Evolutionary conservation across 192 early-diverging fungal genomes (phyloP).

Genomic region (Tieghemiomyces parasiticus): DNA sequence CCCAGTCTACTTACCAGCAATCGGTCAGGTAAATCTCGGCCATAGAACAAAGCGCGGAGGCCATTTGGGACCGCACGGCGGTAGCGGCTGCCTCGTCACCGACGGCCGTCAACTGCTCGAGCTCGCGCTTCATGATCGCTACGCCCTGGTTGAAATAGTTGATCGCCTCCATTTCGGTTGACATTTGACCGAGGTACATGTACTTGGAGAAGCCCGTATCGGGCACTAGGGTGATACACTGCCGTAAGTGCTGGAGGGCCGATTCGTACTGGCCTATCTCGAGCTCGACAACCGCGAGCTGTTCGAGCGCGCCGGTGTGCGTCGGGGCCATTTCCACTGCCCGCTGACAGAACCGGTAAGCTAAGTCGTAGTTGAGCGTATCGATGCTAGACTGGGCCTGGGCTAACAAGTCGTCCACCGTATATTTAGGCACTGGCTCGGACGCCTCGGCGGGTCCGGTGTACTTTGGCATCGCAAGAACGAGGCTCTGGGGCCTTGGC

Average conservation of each 20-base stretch:
- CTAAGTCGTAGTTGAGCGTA: conserved; percentile 55
- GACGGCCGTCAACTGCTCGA: conserved; percentile 20
- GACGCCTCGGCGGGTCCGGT: no score
- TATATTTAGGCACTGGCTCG: conserved; percentile 24
- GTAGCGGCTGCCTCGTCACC: conserved; percentile 19
- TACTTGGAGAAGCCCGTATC: conserved; percentile 58
- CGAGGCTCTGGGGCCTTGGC: no score
- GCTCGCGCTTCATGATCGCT: conserved; percentile 41
- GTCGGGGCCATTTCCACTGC: conserved; percentile 44
- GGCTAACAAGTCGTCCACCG: conserved; percentile 39
- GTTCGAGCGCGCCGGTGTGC: conserved; percentile 43
- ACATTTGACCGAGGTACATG: conserved; percentile 76
- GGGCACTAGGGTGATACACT: conserved; percentile 44
- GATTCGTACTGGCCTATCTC: conserved; percentile 53
- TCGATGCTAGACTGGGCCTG: conserved; percentile 56
- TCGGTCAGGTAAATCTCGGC: conserved; percentile 96
- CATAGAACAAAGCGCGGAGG: conserved; percentile 82
- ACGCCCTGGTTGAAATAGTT: conserved; percentile 56
- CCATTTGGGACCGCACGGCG: conserved; percentile 45
- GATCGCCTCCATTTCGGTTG: conserved; percentile 47
- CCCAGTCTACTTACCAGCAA: conserved; percentile 63
- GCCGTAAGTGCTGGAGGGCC: conserved; percentile 39
- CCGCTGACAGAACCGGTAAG: conserved; percentile 48
- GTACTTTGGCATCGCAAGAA: no score
- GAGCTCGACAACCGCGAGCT: conserved; percentile 58